Conservation (phyloP, 176 grass and related monocot genomes). For the Typha latifolia region DNA sequence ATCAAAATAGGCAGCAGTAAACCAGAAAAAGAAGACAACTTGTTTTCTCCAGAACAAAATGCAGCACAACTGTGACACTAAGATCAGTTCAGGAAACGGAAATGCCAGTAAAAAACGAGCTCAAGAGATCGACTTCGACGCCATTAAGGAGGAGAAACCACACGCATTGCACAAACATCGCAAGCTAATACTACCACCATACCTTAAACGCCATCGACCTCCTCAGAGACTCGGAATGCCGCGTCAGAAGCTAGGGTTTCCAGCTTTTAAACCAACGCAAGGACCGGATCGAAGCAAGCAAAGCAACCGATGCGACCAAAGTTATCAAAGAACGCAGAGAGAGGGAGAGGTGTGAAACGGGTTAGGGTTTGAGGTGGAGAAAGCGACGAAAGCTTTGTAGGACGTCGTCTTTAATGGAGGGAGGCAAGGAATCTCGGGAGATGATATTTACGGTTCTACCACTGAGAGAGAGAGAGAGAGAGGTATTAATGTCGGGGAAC, state of each 20-base stretch:
- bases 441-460: slow-evolving; percentile 29
- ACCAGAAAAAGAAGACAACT: background rate
- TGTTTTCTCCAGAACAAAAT: background rate
- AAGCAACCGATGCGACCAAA: slow-evolving; percentile 10
- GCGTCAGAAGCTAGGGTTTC: background rate
- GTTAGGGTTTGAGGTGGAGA: slow-evolving; percentile 34
- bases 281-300: background rate
- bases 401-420: slow-evolving; percentile 57
- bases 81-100: background rate
- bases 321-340: background rate
- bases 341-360: background rate
- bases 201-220: background rate
- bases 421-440: slow-evolving; percentile 30
- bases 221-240: background rate
- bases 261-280: background rate
- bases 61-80: background rate
- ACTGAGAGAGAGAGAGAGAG: slow-evolving; percentile 15
- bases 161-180: background rate
- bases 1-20: background rate
- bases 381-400: slow-evolving; percentile 26
- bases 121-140: background rate
- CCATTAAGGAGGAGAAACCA: background rate
- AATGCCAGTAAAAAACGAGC: background rate
- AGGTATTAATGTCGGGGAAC: slow-evolving; percentile 18
- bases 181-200: background rate